Percentiles rank a stretch among this genome's conserved stretches.
These are phyloP conservation scores for Ulota crispa DNA, from an alignment of 225 moss, liverwort and hornwort genomes.

Conservation along the genomic window DNA sequence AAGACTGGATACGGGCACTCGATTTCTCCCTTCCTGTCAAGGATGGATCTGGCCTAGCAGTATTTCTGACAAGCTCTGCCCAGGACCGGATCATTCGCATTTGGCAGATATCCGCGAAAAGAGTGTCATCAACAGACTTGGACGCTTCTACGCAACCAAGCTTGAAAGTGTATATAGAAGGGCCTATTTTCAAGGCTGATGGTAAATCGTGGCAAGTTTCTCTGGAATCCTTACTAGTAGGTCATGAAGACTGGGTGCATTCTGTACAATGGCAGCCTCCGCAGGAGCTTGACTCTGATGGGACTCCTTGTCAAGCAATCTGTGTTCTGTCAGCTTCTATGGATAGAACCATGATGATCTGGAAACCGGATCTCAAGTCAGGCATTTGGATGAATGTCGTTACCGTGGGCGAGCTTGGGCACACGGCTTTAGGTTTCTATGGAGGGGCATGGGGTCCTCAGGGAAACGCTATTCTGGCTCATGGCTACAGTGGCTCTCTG, in stretches of 20 bases:
- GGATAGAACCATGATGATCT: conserved; percentile 99
- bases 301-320: conserved; percentile 46
- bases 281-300: conserved; percentile 22
- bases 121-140: conserved; percentile 5
- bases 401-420: conserved; percentile 91
- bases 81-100: conserved; percentile 88
- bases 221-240: conserved; percentile 80
- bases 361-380: conserved; percentile 74
- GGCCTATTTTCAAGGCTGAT: conserved; percentile 76
- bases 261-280: conserved; percentile 88
- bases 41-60: conserved; percentile 36
- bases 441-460: conserved; percentile 85
- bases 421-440: conserved; percentile 90
- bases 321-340: conserved; percentile 94
- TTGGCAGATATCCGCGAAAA: conserved; percentile 72
- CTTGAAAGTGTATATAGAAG: conserved; percentile 86
- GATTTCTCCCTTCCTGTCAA: conserved; percentile 63
- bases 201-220: conserved; percentile 81
- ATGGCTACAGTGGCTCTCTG: conserved; percentile 91
- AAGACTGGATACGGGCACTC: conserved; percentile 93
- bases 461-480: conserved; percentile 82
- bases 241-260: conserved; percentile 97
- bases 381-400: conserved; percentile 98
- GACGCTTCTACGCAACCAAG: conserved; percentile 42
- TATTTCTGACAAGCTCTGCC: conserved; percentile 83